Percentiles rank a stretch among this genome's conserved stretches.
These are phyloP conservation scores for Vickermania spadyakhi DNA, from an alignment of 208 protist species.

Conservation along the genomic window DNA sequence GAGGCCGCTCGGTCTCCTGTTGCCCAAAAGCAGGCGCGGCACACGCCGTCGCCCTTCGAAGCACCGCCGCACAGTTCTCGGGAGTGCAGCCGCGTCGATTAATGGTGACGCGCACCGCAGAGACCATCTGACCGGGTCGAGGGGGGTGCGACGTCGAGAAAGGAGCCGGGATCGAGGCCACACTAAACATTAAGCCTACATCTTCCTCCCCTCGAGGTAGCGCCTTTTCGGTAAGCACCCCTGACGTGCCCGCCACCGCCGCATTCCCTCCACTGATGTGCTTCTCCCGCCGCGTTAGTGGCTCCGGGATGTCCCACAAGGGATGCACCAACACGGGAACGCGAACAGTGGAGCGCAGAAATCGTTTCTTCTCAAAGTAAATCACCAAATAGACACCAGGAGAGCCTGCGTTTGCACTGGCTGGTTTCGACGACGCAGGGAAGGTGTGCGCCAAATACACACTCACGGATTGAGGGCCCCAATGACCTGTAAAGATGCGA, in stretches of 20 bases:
- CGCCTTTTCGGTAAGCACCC: not conserved
- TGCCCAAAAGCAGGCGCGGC: not conserved
- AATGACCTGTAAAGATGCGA: not conserved
- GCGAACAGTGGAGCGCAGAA: conserved; percentile 25
- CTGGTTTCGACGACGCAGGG: not conserved
- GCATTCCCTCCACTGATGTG: not conserved
- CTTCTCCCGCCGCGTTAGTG: not conserved
- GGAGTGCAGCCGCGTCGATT: not conserved
- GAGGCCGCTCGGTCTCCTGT: not conserved
- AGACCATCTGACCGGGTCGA: not conserved
- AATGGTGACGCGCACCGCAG: not conserved
- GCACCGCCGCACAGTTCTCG: not conserved
- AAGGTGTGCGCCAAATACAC: not conserved
- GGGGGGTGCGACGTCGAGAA: not conserved
- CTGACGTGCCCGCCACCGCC: not conserved
- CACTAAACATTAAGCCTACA: not conserved
- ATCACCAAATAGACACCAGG: conserved; percentile 64
- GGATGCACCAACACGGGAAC: conserved; percentile 74
- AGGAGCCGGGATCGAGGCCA: not conserved
- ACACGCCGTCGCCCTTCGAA: not conserved
- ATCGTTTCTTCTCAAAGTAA: conserved; percentile 51
- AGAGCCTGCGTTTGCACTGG: not conserved
- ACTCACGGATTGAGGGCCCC: not conserved
- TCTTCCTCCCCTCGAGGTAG: not conserved
- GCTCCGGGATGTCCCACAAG: conserved; percentile 15